phyloP scores from a whole-genome alignment of 2,329 filamentous ascomycete species.

The Teratosphaeria destructans region DNA sequence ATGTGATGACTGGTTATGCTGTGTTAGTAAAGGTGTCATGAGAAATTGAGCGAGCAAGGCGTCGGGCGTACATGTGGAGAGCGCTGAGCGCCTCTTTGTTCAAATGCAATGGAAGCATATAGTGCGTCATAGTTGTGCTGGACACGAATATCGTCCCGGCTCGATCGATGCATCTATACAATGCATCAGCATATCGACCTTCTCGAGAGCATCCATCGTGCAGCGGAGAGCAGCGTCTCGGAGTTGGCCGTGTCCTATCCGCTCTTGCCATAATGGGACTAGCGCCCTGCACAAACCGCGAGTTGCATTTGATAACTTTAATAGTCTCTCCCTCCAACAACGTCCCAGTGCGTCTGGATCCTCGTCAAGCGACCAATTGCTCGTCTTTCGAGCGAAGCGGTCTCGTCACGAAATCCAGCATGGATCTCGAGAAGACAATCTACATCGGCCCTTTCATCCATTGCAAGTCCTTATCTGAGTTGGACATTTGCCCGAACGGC shows the following conservation, averaged over 20 bases:
- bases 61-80: not conserved
- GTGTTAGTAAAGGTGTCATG: not conserved
- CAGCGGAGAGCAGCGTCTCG: not conserved
- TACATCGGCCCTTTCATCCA: constrained; percentile 56
- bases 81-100: not conserved
- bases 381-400: not conserved
- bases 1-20: not conserved
- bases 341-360: not conserved
- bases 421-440: constrained; percentile 28
- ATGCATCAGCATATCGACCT: not conserved
- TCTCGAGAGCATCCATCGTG: not conserved
- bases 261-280: not conserved
- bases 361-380: not conserved
- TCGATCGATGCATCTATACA: not conserved
- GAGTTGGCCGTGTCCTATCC: not conserved
- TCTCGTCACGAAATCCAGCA: not conserved
- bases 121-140: not conserved
- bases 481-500: constrained; percentile 40
- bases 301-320: not conserved
- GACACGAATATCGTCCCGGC: not conserved
- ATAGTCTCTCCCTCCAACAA: not conserved
- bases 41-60: not conserved
- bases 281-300: not conserved
- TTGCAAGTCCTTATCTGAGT: constrained; percentile 35
- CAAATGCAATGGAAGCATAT: not conserved